Evolutionary conservation across 352 stramenopile species (phyloP), one percentile per base, ranked within the genome.

Genomic region (Plasmopara muralis): DNA sequence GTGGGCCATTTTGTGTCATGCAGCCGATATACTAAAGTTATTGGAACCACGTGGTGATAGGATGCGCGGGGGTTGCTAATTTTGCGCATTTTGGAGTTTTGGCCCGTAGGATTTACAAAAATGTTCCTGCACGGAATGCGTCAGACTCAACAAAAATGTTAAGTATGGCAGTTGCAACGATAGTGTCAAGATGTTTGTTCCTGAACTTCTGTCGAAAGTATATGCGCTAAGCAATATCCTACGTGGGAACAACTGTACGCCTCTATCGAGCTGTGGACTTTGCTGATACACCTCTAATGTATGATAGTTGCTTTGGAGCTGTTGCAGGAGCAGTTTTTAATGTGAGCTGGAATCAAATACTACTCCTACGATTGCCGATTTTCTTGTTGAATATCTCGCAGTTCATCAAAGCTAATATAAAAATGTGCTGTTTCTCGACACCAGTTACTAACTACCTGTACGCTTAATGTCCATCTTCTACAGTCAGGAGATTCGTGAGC

Each of bases 251-350:
- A 57, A 64, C n/a, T 91, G 77, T 50, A 61, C 66, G 18, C 65
- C 89, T 70, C 72, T 1, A 79, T 91, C n/a, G 80, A 91, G 58
- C 45, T 91, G 4, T 91, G 77, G 77, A 77, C 79, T 18, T 68
- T 70, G 18, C 65, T 74, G 38, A 53, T 67, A 18, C 64, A 70
- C 37, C 62, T 57, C 10, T 53, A 60, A 34, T 53, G 38, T 15
- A 72, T 87, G 60, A 60, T 56, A 30, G 31, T 51, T 9, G 57
- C 64, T 0, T 43, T 74, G 28, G 55, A 60, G 10, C 55, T 62
- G 43, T 45, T 73, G 16, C 60, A 73, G 39, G 38, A 53, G 41
- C 50, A 40, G 10, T 74, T 80, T 31, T 54, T 0, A 64, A 69
- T 10, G 55, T 83, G 18, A 71, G 49, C 10, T 89, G 25, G 67